These are phyloP conservation scores for Musa schizocarpa DNA, from an alignment of 176 grass and related monocot species.

Conservation along the genomic window DNA sequence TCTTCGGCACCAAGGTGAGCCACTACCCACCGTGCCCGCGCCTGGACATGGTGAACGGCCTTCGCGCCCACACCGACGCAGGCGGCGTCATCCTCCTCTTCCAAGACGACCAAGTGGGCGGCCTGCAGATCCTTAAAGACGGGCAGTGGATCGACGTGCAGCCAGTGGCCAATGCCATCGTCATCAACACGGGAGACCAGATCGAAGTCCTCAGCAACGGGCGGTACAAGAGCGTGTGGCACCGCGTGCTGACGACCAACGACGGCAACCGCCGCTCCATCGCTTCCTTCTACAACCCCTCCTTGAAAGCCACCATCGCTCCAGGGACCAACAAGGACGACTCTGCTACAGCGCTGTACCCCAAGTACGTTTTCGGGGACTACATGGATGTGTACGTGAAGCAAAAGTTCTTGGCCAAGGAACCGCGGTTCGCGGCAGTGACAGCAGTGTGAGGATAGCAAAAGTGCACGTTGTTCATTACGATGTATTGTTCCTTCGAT, in stretches of 20 bases:
- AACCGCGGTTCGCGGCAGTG: too few species aligned
- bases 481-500: too few species aligned
- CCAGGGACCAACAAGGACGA: not conserved
- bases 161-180: conserved; percentile 41
- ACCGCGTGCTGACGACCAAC: conserved; percentile 47
- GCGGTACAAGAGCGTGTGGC: conserved; percentile 52
- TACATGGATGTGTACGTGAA: conserved; percentile 1
- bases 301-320: conserved; percentile 1
- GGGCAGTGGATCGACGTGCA: conserved; percentile 52
- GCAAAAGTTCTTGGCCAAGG: too few species aligned
- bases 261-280: conserved; percentile 50
- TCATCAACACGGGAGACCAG: conserved; percentile 58
- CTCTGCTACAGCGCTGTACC: not conserved
- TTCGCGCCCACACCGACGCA: conserved; percentile 58
- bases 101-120: conserved; percentile 48
- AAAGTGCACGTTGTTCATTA: too few species aligned
- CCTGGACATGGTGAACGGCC: conserved; percentile 41
- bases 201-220: conserved; percentile 63
- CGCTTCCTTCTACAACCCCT: conserved; percentile 59
- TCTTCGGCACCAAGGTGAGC: conserved; percentile 64
- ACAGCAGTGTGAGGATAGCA: too few species aligned
- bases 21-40: conserved; percentile 67
- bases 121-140: conserved; percentile 48
- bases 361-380: conserved; percentile 2
- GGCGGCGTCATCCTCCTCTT: conserved; percentile 59